These are phyloP conservation scores for Capsella rubella DNA, from an alignment of 441 rosid species.

Conservation along the genomic window DNA sequence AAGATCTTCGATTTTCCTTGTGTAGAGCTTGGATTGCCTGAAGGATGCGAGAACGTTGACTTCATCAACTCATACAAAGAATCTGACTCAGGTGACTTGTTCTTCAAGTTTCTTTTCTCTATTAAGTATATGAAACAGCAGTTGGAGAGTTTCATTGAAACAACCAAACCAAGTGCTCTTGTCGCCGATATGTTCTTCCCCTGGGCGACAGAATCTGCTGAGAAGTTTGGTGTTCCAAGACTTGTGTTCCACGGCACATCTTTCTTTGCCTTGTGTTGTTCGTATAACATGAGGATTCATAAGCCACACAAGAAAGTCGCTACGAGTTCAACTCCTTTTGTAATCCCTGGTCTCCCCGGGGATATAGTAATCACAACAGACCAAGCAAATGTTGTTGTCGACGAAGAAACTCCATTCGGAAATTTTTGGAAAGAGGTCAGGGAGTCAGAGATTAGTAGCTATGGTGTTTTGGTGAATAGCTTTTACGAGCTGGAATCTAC, in stretches of 20 bases:
- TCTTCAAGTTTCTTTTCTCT: slow-evolving; percentile 46
- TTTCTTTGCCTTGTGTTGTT: slow-evolving; percentile 51
- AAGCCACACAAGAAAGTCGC: slow-evolving; percentile 54
- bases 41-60: slow-evolving; percentile 58
- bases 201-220: slow-evolving; percentile 59
- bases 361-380: slow-evolving; percentile 51
- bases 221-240: slow-evolving; percentile 58
- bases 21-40: slow-evolving; percentile 56
- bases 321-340: slow-evolving; percentile 56
- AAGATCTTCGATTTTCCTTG: slow-evolving; percentile 51
- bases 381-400: neutral
- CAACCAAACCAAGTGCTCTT: slow-evolving; percentile 54
- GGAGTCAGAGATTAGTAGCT: slow-evolving; percentile 49
- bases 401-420: slow-evolving; percentile 39
- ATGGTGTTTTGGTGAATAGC: slow-evolving; percentile 64
- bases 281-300: slow-evolving; percentile 40
- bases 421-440: slow-evolving; percentile 32
- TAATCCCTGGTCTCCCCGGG: slow-evolving; percentile 59
- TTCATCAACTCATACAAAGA: slow-evolving; percentile 26
- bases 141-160: slow-evolving; percentile 50
- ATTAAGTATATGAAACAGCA: slow-evolving; percentile 51
- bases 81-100: slow-evolving; percentile 17
- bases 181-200: slow-evolving; percentile 67
- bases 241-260: slow-evolving; percentile 59
- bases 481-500: slow-evolving; percentile 66